Evolutionary conservation across 192 early-diverging fungal genomes (phyloP), one percentile per base, ranked within the genome.

Genomic region (Dimargaris cristalligena): DNA sequence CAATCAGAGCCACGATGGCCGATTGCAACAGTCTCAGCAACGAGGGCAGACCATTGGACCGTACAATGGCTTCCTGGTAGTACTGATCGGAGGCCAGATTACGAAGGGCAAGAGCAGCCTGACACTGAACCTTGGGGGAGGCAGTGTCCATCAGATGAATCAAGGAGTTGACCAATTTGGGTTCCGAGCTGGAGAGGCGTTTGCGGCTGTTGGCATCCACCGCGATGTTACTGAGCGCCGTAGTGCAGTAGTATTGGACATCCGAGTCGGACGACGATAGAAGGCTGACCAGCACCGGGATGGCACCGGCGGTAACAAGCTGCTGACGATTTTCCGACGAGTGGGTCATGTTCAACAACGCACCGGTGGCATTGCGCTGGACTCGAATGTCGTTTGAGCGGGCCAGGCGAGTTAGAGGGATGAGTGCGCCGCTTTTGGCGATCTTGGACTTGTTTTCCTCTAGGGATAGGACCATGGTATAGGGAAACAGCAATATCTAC

Each of bases 281-380:
- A 30, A 92, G 73, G 45, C 74, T 72, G 38, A 91, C 86, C 14
- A 91, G 73, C 13, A 87, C 80, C n/a, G 91, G 86, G 57, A 92
- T 78, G 23, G 88, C 88, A 22, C 83, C 81, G 10, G 87, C 83
- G 56, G 79, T 81, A 30, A 90, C 85, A n/a, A 88, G 71, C 70
- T 87, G 81, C 63, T 84, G 78, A 44, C 88, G 79, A 63, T 87
- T 89, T 63, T 89, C 87, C 29, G 80, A 79, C 16, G 86, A 82
- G 67, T 93, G 89, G 22, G 91, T 93, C 87, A 93, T 89, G 69
- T 93, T 93, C 51, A 93, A 73, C 52, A 93, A 69, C 28, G 91
- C 91, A 23, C 91, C 91, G 10, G 88, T 87, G 0, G 91, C 90
- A 63, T 93, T 93, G 44, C 91, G 74, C 71, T 89, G 86, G 10